Conservation (phyloP, 2,329 filamentous ascomycete genomes). For the Cytospora piceae region DNA sequence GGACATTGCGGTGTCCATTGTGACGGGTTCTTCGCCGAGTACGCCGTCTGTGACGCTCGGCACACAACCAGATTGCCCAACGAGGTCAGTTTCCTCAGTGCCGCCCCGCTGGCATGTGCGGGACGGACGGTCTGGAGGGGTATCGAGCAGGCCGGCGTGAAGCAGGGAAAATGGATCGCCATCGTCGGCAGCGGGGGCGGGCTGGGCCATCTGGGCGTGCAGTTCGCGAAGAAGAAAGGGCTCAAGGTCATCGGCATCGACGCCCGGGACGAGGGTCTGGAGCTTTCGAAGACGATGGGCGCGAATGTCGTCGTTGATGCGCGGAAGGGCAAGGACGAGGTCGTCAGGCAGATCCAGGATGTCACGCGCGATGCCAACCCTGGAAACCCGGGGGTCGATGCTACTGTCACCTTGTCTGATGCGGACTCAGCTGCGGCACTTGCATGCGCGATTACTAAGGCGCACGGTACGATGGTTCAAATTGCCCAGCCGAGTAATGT, state of each 20-base stretch:
- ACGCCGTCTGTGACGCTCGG: constrained; percentile 53
- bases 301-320: constrained; percentile 59
- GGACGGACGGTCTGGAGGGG: constrained; percentile 56
- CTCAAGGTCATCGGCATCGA: constrained; percentile 58
- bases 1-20: constrained; percentile 53
- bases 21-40: constrained; percentile 62
- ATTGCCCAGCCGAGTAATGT: constrained; percentile 55
- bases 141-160: constrained; percentile 46
- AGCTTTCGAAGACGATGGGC: constrained; percentile 50
- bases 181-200: constrained; percentile 56
- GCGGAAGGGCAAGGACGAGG: constrained; percentile 49
- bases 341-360: constrained; percentile 51
- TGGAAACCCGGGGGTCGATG: constrained; percentile 53
- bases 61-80: constrained; percentile 52
- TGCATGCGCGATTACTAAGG: constrained; percentile 59
- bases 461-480: constrained; percentile 62
- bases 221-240: constrained; percentile 54
- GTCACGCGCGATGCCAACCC: constrained; percentile 41
- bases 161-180: constrained; percentile 42
- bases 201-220: constrained; percentile 55
- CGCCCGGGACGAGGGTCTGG: constrained; percentile 56
- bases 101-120: constrained; percentile 61
- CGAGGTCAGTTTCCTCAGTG: constrained; percentile 51
- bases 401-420: constrained; percentile 59
- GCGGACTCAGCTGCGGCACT: constrained; percentile 52